Percentiles rank a stretch among this genome's conserved stretches.
Conservation (phyloP, 345 rosid genomes). For the Moricandia arvensis region DNA sequence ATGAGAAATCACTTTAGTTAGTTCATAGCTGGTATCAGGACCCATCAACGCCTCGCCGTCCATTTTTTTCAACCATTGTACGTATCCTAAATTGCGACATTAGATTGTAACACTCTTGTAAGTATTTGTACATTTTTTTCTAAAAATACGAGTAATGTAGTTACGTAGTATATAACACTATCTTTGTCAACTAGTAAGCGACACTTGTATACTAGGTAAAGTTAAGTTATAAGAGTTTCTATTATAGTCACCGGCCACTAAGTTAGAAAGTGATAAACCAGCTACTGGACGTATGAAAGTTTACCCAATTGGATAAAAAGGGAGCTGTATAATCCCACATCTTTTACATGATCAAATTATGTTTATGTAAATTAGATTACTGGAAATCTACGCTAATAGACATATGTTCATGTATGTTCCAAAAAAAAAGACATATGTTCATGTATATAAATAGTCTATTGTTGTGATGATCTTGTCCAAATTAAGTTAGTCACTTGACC, state of each 20-base stretch:
- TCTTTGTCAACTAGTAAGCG: background rate
- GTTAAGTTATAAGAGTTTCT: no score
- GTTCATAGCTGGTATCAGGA: slow-evolving; percentile 8
- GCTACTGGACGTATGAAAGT: background rate
- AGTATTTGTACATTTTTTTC: background rate
- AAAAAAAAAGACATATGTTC: background rate
- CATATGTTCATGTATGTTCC: background rate
- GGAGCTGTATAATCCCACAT: background rate
- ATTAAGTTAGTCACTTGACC: background rate
- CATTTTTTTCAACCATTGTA: background rate
- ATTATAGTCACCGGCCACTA: slow-evolving; percentile 15
- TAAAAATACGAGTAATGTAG: background rate
- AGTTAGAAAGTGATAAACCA: background rate
- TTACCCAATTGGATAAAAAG: background rate
- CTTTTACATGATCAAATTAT: background rate
- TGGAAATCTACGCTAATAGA: background rate
- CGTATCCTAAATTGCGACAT: slow-evolving; percentile 5
- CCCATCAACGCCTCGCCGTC: slow-evolving; percentile 5
- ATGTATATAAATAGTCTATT: background rate
- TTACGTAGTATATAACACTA: background rate
- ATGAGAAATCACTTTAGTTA: background rate
- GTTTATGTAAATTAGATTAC: background rate
- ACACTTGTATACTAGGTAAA: background rate
- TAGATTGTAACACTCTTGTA: background rate
- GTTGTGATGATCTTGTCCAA: background rate